Percentiles rank a stretch among this genome's conserved stretches.
Conservation (phyloP, 345 rosid genomes). For the Physaria fendleri region DNA sequence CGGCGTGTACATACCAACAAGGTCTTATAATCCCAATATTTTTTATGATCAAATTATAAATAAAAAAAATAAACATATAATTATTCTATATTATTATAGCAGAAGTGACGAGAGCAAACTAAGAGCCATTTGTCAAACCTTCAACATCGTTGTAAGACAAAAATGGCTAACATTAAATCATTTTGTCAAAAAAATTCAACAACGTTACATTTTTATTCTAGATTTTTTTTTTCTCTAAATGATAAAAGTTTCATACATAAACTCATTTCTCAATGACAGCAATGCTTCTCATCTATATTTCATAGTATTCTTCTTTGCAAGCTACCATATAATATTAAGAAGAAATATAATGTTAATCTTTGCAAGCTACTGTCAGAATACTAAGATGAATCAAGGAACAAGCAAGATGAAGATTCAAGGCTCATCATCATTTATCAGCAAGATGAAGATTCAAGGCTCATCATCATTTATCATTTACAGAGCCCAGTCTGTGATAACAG, state of each 20-base stretch:
- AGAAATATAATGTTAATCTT: no score
- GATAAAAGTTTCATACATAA: not conserved
- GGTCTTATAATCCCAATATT: not conserved
- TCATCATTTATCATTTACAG: no score
- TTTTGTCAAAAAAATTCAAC: constrained; percentile 3
- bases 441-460: no score
- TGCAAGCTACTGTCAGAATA: no score
- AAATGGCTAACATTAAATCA: not conserved
- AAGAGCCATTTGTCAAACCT: not conserved
- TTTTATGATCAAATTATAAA: not conserved
- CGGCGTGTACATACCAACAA: not conserved
- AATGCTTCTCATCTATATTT: no score
- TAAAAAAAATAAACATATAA: not conserved
- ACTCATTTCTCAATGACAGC: no score
- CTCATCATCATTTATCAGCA: no score
- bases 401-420: no score
- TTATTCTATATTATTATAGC: not conserved
- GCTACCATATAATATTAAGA: no score
- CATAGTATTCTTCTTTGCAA: no score
- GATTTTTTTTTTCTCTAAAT: not conserved
- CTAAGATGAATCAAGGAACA: no score
- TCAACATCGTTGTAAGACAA: constrained; percentile 3
- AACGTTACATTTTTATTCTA: not conserved
- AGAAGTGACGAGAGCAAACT: not conserved
- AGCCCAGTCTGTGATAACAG: no score